These are phyloP conservation scores for Lasiodiplodia citricola DNA, from an alignment of 2,329 filamentous ascomycete species.

Conservation along the genomic window DNA sequence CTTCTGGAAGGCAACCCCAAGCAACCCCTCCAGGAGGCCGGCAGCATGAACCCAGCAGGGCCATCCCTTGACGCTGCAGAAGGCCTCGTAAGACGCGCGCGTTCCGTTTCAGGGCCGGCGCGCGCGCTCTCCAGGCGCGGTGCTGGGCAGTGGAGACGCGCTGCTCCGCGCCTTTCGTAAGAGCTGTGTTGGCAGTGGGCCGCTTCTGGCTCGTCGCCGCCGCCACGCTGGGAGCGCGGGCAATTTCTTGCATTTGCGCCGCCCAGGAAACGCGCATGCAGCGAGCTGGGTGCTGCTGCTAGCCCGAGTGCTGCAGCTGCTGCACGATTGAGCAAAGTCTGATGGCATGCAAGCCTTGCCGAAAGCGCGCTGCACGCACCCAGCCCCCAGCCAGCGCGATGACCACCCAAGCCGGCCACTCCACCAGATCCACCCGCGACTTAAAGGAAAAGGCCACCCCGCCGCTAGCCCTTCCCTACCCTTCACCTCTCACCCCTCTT, in stretches of 20 bases:
- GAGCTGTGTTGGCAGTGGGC: conserved; percentile 20
- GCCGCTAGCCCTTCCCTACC: conserved; percentile 45
- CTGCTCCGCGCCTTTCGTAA: conserved; percentile 13
- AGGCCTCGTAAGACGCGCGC: conserved; percentile 22
- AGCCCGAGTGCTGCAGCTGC: conserved; percentile 15
- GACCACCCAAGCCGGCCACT: conserved; percentile 23
- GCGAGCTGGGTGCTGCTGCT: conserved; percentile 19
- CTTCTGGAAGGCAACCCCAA: conserved; percentile 25
- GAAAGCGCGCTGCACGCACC: conserved; percentile 27
- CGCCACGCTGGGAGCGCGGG: conserved; percentile 14
- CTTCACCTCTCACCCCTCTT: conserved; percentile 50
- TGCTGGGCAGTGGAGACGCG: conserved; percentile 19
- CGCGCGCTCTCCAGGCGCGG: conserved; percentile 16
- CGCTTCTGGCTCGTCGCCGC: not conserved
- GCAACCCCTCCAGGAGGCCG: conserved; percentile 8
- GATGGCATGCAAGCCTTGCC: conserved; percentile 28
- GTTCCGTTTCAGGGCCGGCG: conserved; percentile 25
- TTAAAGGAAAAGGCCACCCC: conserved; percentile 37
- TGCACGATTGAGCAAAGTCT: conserved; percentile 26
- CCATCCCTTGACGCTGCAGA: conserved; percentile 23
- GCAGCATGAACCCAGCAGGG: conserved; percentile 14
- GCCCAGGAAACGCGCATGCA: conserved; percentile 26
- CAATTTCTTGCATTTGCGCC: conserved; percentile 16
- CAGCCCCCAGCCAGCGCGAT: conserved; percentile 23
- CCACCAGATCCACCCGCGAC: conserved; percentile 27